A percentile compares a stretch with the other conserved stretches of the same genome.
Conservation (phyloP, 116 monocot species). For the Papilionanthe hybrid region DNA sequence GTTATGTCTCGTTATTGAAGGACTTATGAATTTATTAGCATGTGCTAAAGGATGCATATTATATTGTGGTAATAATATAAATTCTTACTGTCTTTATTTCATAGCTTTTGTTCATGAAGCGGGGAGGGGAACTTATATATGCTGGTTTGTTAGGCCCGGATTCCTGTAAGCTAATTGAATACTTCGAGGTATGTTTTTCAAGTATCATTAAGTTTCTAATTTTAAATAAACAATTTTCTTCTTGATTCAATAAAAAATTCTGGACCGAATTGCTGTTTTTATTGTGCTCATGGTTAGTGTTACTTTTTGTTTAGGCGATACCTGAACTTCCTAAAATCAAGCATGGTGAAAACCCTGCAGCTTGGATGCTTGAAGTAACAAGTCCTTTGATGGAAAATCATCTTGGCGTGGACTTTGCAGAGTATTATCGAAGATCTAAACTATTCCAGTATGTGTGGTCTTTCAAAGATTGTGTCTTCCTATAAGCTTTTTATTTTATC, state of each 20-base stretch:
- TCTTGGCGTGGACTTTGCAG: constrained; percentile 86
- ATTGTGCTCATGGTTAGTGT: constrained; percentile 1
- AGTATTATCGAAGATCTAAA: constrained; percentile 70
- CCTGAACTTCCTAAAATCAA: constrained; percentile 93
- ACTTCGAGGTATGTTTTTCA: constrained; percentile 63
- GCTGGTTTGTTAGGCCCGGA: constrained; percentile 86
- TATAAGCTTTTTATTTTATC: constrained; percentile 5
- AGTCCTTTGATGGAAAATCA: constrained; percentile 58
- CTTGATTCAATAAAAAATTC: constrained; percentile 9
- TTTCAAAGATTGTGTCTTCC: neutral
- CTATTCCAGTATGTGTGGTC: constrained; percentile 61
- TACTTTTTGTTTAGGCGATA: constrained; percentile 58
- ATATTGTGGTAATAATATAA: neutral
- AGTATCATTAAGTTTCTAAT: neutral
- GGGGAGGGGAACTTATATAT: constrained; percentile 97
- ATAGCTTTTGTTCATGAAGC: constrained; percentile 99
- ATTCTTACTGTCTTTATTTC: constrained; percentile 7
- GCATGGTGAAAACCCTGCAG: constrained; percentile 91
- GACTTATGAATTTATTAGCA: neutral
- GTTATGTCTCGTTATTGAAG: neutral
- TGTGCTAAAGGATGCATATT: constrained; percentile 2
- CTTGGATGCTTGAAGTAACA: constrained; percentile 99
- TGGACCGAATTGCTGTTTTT: neutral
- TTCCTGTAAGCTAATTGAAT: constrained; percentile 76
- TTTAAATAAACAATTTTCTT: neutral